Base-by-base conservation (phyloP, 306 rosid genomes). In the Begonia fuchsioides region DNA sequence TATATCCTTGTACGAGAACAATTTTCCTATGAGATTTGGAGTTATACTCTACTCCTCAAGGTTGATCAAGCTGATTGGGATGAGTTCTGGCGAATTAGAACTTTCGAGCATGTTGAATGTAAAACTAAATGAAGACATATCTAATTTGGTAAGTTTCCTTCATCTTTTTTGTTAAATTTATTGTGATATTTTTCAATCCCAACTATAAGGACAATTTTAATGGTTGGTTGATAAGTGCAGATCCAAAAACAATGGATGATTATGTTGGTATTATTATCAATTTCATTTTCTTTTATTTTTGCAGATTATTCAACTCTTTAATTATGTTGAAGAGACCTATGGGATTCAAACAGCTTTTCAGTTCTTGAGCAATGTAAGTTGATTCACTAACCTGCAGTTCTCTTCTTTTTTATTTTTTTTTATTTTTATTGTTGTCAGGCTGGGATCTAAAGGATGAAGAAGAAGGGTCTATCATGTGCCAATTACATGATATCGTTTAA, bases 21-120 rank as follows among this genome's bases (percentile, higher is more conserved):
- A 57, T 58, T 60, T 79, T 51, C 98, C 98, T 9, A 66, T 85
- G 80, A 79, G 98, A 74, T 77, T 90, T 64, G 98, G 95, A 44
- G 61, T 90, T 64, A 17, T 90, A 53, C 76, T 85, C 73, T 85
- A 79, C 69, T 90, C 98, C 46, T 81, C 95, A n/a, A 82, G 77
- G 64, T 71, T 71, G 65, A 56, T 79, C 72, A 68, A 51, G 69
- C 75, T 71, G 43, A 54, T 74, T 43, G 82, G 82, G 71, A 67
- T 47, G 14, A 38, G 53, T 16, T 64, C 65, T 18, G 68, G 52
- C 45, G 59, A 50, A 53, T 49, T 53, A 5, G 35, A 26, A 26
- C 35, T 26, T 26, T 13, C 49, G 10, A 51, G 71, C 74, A 60
- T 58, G 78, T 15, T 26, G 35, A 46, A 39, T 53, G 65, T 16